These are phyloP conservation scores for Trifolium dubium DNA, from an alignment of 306 rosid species.

Conservation along the genomic window DNA sequence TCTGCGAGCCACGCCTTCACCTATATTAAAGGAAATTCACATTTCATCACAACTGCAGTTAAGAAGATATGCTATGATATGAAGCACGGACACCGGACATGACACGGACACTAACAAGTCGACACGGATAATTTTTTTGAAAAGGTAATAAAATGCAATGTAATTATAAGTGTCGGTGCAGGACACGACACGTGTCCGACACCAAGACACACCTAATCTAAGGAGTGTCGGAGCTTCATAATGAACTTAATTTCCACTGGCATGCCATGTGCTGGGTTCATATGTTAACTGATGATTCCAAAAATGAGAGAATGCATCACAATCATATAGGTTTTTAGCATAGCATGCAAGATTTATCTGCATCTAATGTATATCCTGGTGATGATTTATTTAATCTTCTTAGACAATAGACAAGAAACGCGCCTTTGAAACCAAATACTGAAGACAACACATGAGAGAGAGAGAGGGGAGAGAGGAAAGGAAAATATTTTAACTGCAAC, in stretches of 20 bases:
- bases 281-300: not conserved
- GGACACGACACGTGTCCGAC: too few relatives aligned
- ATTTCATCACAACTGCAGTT: conserved; percentile 35
- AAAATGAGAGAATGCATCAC: not conserved
- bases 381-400: not conserved
- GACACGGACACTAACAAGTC: too few relatives aligned
- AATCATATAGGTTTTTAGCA: conserved; percentile 1
- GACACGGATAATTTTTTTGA: too few relatives aligned
- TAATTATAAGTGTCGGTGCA: too few relatives aligned
- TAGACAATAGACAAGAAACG: conserved; percentile 7
- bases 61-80: too few relatives aligned
- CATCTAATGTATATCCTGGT: conserved; percentile 7
- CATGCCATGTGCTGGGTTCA: not conserved
- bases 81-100: too few relatives aligned
- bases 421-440: not conserved
- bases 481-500: not conserved
- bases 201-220: too few relatives aligned
- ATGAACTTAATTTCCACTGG: not conserved
- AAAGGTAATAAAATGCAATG: too few relatives aligned
- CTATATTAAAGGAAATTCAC: conserved; percentile 50
- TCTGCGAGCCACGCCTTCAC: conserved; percentile 85
- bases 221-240: too few relatives aligned
- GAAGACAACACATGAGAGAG: conserved; percentile 6
- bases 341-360: conserved; percentile 11
- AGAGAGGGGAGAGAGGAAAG: not conserved